These are phyloP conservation scores for Geosmithia flava DNA, from an alignment of 2,329 filamentous ascomycete genomes.

Conservation along the genomic window DNA sequence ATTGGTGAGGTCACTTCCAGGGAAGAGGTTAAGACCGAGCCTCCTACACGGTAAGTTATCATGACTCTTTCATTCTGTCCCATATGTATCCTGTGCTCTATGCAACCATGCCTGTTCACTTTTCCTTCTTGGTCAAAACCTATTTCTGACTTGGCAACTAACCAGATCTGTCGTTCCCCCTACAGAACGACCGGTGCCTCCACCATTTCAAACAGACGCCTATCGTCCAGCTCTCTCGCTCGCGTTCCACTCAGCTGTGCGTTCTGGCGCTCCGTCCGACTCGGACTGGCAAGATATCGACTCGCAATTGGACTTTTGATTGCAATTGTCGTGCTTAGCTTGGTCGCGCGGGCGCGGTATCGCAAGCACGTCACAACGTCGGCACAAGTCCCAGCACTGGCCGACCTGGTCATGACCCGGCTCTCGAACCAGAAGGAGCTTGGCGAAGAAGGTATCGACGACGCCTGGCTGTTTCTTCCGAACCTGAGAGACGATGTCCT, in stretches of 20 bases:
- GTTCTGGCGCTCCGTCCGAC: conserved; percentile 64
- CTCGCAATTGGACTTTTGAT: conserved; percentile 63
- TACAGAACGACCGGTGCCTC: conserved; percentile 58
- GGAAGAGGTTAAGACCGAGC: conserved; percentile 44
- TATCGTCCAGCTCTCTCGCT: conserved; percentile 84
- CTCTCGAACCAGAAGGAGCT: conserved; percentile 74
- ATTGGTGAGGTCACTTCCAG: conserved; percentile 57
- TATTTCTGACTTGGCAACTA: conserved; percentile 61
- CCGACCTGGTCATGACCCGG: conserved; percentile 72
- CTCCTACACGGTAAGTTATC: conserved; percentile 37
- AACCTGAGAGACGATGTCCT: conserved; percentile 89
- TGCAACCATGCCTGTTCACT: conserved; percentile 3
- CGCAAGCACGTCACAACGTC: conserved; percentile 51
- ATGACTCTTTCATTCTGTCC: conserved; percentile 3
- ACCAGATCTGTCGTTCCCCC: conserved; percentile 66
- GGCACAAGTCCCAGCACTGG: conserved; percentile 67
- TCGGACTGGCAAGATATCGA: conserved; percentile 78
- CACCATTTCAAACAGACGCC: conserved; percentile 46
- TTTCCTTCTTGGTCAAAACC: conserved; percentile 12
- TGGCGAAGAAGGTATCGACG: conserved; percentile 54
- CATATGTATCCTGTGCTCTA: conserved; percentile 2
- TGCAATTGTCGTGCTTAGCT: conserved; percentile 29
- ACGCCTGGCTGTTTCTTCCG: conserved; percentile 74
- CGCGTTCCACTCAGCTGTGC: conserved; percentile 77
- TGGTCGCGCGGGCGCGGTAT: conserved; percentile 56